A percentile compares a stretch with the other conserved stretches of the same genome.
phyloP scores from a whole-genome alignment of 2,329 filamentous ascomycete species.

The Zymoseptoria crescenta region DNA sequence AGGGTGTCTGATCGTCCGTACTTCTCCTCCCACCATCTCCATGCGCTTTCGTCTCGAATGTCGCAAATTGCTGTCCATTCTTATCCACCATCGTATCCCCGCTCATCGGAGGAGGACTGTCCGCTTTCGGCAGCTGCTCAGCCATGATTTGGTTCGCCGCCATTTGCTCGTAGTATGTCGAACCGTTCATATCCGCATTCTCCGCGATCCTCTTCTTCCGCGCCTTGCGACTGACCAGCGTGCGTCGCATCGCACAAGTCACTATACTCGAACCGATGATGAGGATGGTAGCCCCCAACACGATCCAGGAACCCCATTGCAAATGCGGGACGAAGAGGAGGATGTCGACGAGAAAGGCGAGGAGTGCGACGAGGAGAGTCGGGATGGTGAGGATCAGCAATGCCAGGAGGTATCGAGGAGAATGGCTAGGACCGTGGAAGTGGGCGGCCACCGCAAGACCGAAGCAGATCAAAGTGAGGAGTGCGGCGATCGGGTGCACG shows the following conservation, averaged over 20 bases:
- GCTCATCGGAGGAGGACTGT: constrained; percentile 47
- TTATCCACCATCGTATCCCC: constrained; percentile 51
- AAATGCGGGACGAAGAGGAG: constrained; percentile 90
- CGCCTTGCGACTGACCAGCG: constrained; percentile 85
- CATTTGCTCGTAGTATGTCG: constrained; percentile 67
- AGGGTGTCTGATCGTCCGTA: constrained; percentile 61
- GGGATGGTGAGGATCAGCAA: constrained; percentile 81
- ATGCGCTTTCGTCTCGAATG: constrained; percentile 49
- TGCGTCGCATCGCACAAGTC: constrained; percentile 90
- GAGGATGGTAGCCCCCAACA: constrained; percentile 79
- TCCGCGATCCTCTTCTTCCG: constrained; percentile 83
- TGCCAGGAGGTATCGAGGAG: constrained; percentile 74
- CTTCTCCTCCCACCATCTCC: constrained; percentile 26
- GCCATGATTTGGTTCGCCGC: constrained; percentile 33
- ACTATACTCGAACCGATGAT: constrained; percentile 75
- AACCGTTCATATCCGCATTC: constrained; percentile 94
- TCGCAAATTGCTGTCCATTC: constrained; percentile 48
- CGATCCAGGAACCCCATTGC: constrained; percentile 89
- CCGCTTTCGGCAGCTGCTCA: constrained; percentile 39
- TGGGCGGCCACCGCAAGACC: constrained; percentile 73
- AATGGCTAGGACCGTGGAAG: constrained; percentile 81
- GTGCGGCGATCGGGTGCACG: constrained; percentile 81
- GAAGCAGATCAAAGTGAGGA: constrained; percentile 79
- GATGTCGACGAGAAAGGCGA: constrained; percentile 89
- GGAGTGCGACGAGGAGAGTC: constrained; percentile 71